A percentile compares a stretch with the other conserved stretches of the same genome.
These are phyloP conservation scores for Ramaria sp. DNA, from an alignment of 768 basidiomycete species.

Conservation along the genomic window DNA sequence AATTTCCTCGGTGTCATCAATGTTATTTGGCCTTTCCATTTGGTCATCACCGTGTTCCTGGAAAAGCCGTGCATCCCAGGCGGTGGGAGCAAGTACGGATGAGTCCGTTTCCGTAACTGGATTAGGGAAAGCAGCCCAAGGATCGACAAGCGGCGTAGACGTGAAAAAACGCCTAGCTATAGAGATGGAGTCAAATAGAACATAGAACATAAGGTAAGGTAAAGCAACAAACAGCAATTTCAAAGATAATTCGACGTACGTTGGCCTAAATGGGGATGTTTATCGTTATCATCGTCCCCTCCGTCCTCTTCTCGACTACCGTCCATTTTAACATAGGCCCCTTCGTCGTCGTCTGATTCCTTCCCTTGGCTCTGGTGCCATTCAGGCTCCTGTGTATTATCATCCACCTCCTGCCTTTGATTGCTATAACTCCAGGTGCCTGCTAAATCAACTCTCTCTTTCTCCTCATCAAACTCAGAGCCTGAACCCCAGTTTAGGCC, in stretches of 20 bases:
- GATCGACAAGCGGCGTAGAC: neutral
- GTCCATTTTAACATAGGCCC: neutral
- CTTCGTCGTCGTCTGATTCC: slow-evolving; percentile 2
- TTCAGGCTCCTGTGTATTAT: neutral
- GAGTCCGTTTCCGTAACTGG: no score
- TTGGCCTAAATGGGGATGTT: neutral
- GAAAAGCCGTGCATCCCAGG: no score
- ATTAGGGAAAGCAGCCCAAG: neutral
- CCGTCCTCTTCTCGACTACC: no score
- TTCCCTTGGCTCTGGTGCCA: neutral
- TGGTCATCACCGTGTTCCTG: no score
- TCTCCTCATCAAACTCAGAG: neutral
- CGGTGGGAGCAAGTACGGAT: no score
- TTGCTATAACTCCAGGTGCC: neutral
- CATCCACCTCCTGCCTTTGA: neutral
- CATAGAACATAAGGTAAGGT: neutral
- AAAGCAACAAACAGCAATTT: neutral
- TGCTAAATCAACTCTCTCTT: neutral
- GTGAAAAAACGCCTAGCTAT: neutral
- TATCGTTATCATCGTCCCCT: neutral
- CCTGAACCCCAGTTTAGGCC: neutral
- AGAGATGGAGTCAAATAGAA: neutral
- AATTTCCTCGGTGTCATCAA: no score
- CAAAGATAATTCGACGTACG: neutral
- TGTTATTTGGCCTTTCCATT: no score